Conservation (phyloP, 805 yeast species). For the Candida anglica region DNA sequence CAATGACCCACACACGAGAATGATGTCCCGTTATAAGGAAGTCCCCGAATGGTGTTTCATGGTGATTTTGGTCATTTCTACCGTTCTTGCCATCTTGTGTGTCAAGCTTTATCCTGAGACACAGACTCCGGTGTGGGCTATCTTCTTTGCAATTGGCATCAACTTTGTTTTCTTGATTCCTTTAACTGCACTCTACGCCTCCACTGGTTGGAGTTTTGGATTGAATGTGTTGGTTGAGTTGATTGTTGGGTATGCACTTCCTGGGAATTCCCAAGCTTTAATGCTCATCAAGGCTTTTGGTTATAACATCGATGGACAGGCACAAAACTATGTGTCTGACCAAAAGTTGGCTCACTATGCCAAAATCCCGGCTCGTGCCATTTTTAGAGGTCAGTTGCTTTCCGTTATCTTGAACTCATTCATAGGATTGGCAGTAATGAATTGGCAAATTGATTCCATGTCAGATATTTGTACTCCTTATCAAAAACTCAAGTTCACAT, state of each 20-base stretch:
- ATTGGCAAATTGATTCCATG: constrained; percentile 28
- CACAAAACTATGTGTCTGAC: constrained; percentile 49
- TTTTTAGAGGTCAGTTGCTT: constrained; percentile 40
- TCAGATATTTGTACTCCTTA: constrained; percentile 33
- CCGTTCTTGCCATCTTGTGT: constrained; percentile 29
- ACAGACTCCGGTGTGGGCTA: constrained; percentile 33
- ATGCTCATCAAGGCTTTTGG: constrained; percentile 57
- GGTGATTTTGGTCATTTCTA: constrained; percentile 19
- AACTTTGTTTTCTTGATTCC: constrained; percentile 31
- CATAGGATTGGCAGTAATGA: constrained; percentile 21
- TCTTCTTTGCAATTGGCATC: constrained; percentile 29
- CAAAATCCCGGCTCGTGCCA: constrained; percentile 55
- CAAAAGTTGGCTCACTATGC: constrained; percentile 62
- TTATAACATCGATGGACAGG: constrained; percentile 54
- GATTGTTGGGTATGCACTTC: constrained; percentile 33
- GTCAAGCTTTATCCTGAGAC: constrained; percentile 28
- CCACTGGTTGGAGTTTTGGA: constrained; percentile 29
- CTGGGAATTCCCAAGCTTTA: constrained; percentile 33
- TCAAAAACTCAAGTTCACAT: constrained; percentile 43
- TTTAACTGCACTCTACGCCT: constrained; percentile 21
- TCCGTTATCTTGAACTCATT: constrained; percentile 21
- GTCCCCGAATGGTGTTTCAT: constrained; percentile 31
- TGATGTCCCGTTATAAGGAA: constrained; percentile 31
- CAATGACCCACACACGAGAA: constrained; percentile 26
- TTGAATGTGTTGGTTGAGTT: constrained; percentile 35